Base-by-base conservation (phyloP, 305 asterid genomes). In the Caryopteris hybrid region DNA sequence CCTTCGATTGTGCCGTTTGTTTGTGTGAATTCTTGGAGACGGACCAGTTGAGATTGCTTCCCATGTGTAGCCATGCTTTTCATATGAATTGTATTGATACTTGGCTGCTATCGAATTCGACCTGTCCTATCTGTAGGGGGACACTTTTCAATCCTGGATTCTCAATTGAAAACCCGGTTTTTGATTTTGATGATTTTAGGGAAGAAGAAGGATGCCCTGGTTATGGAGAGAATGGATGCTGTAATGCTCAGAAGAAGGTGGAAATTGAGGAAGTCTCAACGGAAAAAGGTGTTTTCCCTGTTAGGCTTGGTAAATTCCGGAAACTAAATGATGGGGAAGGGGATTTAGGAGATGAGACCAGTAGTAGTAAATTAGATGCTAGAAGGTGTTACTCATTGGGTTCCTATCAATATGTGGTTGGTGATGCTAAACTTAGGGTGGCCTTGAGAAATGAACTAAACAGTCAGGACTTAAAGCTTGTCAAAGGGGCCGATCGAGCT, bases 371-470 rank as follows among this genome's bases (percentile, higher is more conserved):
- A 51, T 58, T 91, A 79, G 96, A 85, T 74, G 90, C 88, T n/a
- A 77, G 97, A 67, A 85, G 97, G 72, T 91, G 97, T 71, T 91
- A 76, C 73, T 91, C 97, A 9, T 82, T 91, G 97, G 97, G 97
- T 21, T 91, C 97, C 0, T 91, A 88, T 79, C 88, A 91, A 21
- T 91, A 91, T 66, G 91, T 88, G 20, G 96, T 91, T 41, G 86
- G 86, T 3, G 85, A 88, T 76, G 63, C 86, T 20, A 76, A 80
- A 22, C 91, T 91, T 58, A 74, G 82, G 75, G 89, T 91, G 62
- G 73, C 91, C 17, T 79, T 88, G 78, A 80, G 71, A 69, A 64
- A 45, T 27, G 85, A 78, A 46, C 68, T 25, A 8, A 74, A 23
- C 8, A 43, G 7, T 16, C 47, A 34, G 31, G 77, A 75, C 12